phyloP scores from a whole-genome alignment of 805 yeast species.

The Metschnikowia dekortorum region DNA sequence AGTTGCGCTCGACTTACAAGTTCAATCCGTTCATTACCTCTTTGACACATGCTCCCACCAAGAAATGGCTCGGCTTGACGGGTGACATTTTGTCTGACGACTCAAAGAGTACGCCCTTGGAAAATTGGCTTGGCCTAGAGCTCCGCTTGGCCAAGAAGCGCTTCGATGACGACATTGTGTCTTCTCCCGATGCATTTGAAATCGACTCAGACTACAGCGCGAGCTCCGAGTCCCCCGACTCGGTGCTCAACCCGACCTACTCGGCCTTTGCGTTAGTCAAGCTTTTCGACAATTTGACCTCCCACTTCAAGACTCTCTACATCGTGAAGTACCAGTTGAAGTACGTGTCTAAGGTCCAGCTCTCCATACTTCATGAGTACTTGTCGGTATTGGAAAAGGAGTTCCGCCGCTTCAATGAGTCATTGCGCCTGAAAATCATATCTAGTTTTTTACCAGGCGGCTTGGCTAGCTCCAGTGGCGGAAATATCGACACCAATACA shows the following conservation, averaged over 20 bases:
- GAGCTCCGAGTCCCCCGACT: constrained; percentile 9
- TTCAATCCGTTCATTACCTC: constrained; percentile 39
- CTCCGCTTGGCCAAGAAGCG: constrained; percentile 46
- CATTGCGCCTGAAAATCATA: constrained; percentile 28
- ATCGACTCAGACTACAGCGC: constrained; percentile 52
- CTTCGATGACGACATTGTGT: constrained; percentile 47
- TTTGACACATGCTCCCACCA: constrained; percentile 19
- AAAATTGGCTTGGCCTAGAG: constrained; percentile 53
- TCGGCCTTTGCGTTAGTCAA: constrained; percentile 56
- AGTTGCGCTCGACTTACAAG: constrained; percentile 40
- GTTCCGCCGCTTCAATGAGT: constrained; percentile 40
- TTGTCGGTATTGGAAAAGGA: constrained; percentile 29
- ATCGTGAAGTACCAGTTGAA: constrained; percentile 48
- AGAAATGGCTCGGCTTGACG: constrained; percentile 47
- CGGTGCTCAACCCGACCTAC: constrained; percentile 47
- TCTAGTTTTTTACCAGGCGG: constrained; percentile 33
- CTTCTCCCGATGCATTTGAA: constrained; percentile 45
- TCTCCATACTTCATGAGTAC: constrained; percentile 52
- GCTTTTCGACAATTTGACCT: constrained; percentile 53
- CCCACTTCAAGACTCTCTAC: constrained; percentile 48
- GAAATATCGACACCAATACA: constrained; percentile 37
- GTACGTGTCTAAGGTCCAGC: constrained; percentile 55
- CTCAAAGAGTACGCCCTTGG: constrained; percentile 27
- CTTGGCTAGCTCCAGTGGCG: not conserved
- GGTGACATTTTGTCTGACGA: constrained; percentile 38